These are phyloP conservation scores for Cajanus cajan DNA, from an alignment of 306 rosid genomes.

Conservation along the genomic window DNA sequence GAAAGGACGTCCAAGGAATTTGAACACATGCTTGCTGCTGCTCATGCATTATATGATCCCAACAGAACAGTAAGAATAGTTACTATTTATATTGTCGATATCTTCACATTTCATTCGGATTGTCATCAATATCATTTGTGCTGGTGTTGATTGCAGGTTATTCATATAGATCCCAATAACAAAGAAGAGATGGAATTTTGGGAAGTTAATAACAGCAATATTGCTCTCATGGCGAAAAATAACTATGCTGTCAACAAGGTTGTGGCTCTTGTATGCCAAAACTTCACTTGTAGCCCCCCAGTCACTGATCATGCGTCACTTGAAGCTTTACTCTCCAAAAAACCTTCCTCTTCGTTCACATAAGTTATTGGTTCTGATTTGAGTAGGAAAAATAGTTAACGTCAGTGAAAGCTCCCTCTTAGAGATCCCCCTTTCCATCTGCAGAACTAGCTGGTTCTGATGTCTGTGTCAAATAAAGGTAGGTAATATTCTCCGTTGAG, in stretches of 20 bases:
- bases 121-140: conserved; percentile 7
- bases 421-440: background rate
- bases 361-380: conserved; percentile 1
- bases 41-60: conserved; percentile 74
- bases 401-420: background rate
- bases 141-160: conserved; percentile 50
- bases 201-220: conserved; percentile 69
- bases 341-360: conserved; percentile 31
- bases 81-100: background rate
- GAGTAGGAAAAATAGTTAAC: background rate
- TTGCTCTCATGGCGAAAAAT: conserved; percentile 72
- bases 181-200: conserved; percentile 73
- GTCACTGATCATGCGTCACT: conserved; percentile 54
- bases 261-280: conserved; percentile 80
- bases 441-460: conserved; percentile 17
- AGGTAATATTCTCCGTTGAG: conserved; percentile 2
- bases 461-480: background rate
- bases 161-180: conserved; percentile 71
- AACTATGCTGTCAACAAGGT: conserved; percentile 49
- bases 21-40: conserved; percentile 66
- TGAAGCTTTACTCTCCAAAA: conserved; percentile 50
- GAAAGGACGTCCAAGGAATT: conserved; percentile 49
- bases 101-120: background rate
- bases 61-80: conserved; percentile 65
- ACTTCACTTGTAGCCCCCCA: conserved; percentile 76